Evolutionary conservation across 2,329 filamentous ascomycete genomes (phyloP).

Genomic region (Mycosphaerelloides madeirae): DNA sequence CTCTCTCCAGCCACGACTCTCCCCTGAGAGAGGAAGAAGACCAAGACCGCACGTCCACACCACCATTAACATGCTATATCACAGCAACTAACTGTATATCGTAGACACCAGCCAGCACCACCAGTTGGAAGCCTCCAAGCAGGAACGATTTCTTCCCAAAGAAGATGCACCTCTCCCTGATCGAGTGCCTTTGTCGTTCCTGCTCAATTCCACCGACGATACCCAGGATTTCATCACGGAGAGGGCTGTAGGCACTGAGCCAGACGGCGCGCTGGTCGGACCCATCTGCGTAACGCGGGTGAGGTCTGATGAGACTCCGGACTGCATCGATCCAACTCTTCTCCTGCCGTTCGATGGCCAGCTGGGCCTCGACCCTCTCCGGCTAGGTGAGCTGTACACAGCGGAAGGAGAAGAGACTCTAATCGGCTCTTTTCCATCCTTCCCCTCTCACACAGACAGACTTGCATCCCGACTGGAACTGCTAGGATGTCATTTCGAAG

Average conservation of each 20-base stretch:
- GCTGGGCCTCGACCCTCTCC: neutral
- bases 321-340: neutral
- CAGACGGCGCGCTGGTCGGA: too few species aligned
- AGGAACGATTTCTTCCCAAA: too few species aligned
- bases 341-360: neutral
- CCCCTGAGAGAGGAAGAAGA: too few species aligned
- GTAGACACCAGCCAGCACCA: neutral
- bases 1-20: too few species aligned
- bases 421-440: neutral
- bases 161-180: neutral
- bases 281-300: neutral
- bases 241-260: slow-evolving; percentile 2
- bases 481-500: neutral
- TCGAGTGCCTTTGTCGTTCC: slow-evolving; percentile 2
- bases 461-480: neutral
- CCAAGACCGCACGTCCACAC: too few species aligned
- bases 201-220: slow-evolving; percentile 7
- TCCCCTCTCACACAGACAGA: neutral
- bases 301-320: neutral
- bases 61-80: too few species aligned
- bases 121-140: too few species aligned
- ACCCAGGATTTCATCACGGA: slow-evolving; percentile 9
- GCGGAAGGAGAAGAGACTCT: neutral
- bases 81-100: neutral
- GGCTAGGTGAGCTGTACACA: too few species aligned